These are phyloP conservation scores for Aspergillus homomorphus DNA, from an alignment of 495 filamentous ascomycete genomes.

Conservation along the genomic window DNA sequence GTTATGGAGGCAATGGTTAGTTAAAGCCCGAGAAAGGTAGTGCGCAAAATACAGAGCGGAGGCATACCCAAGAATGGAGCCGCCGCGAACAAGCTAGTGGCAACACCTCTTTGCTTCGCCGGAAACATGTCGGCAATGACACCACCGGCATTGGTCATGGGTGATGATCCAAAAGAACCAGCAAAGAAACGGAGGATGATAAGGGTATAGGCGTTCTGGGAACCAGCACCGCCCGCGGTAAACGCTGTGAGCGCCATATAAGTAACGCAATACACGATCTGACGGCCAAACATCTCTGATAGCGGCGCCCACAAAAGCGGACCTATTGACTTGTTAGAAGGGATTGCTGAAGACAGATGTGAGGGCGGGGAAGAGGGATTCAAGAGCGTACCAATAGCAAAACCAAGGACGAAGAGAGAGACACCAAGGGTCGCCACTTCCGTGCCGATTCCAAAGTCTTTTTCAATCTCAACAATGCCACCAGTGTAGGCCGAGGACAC, in stretches of 20 bases:
- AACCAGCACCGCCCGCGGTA: slow-evolving; percentile 60
- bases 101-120: slow-evolving; percentile 60
- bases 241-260: slow-evolving; percentile 65
- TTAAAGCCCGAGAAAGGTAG: not conserved
- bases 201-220: slow-evolving; percentile 61
- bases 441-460: slow-evolving; percentile 49
- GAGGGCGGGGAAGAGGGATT: not conserved
- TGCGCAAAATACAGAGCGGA: not conserved
- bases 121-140: slow-evolving; percentile 74
- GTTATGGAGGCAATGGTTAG: not conserved
- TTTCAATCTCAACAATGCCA: slow-evolving; percentile 54
- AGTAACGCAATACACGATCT: slow-evolving; percentile 63
- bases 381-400: slow-evolving; percentile 53
- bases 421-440: slow-evolving; percentile 58
- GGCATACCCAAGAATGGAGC: slow-evolving; percentile 59
- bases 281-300: slow-evolving; percentile 70
- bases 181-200: slow-evolving; percentile 76
- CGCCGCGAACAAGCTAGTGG: slow-evolving; percentile 60
- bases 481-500: slow-evolving; percentile 68
- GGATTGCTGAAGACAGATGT: not conserved
- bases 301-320: slow-evolving; percentile 66
- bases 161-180: slow-evolving; percentile 72
- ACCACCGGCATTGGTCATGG: slow-evolving; percentile 70
- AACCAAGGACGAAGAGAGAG: slow-evolving; percentile 67
- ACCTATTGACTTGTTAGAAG: slow-evolving; percentile 23